Base-by-base conservation (phyloP, 139 green algal genomes). In the Volvox reticuliferus region DNA sequence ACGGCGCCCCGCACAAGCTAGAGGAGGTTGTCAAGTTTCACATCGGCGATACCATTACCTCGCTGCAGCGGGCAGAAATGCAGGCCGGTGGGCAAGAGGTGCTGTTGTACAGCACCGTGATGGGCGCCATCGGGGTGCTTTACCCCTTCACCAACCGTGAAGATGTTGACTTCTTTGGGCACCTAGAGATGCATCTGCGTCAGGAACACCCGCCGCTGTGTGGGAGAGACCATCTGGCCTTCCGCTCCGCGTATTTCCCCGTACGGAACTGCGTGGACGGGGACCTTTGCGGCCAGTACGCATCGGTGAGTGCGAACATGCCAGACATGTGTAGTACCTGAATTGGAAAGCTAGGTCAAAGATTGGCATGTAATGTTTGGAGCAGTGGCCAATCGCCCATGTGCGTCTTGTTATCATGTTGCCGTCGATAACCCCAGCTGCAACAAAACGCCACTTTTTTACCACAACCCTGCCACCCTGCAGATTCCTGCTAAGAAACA, bases 181-280 rank as follows among this genome's bases (percentile, higher is more conserved):
- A 99, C 92, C 95, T 99, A 82, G 98, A 99, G 95, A 99, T 99
- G 98, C 98, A 99, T 96, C 88, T 99, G 96, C 96, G 98, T 77
- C 96, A 98, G 95, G 98, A 99, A 93, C 76, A 97, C 85, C 96
- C 97, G 9, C 98, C 98, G 24, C 94, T 99, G 86, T 94, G 94
- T 69, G 98, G 98, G 9, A 89, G 84, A 1, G 98, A 99, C 94
- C 98, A 99, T 95, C 94, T 99, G 90, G 94, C 94, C 21, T 99
- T 95, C 95, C 94, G 98, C 32, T 98, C 96, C 22, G 92, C 93
- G 77, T 99, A 99, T 94, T 98, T 98, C 92, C 98, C 98, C 30
- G 97, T 99, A 21, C 98, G 98, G 78, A 96, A 98, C 87, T 95
- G 97, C 12, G 95, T 99, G 16, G 98, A 99, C 93, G 98, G 98